A percentile compares a stretch with the other conserved stretches of the same genome.
phyloP scores from a whole-genome alignment of 441 rosid genomes.

The Euphorbia neoarborescens region DNA sequence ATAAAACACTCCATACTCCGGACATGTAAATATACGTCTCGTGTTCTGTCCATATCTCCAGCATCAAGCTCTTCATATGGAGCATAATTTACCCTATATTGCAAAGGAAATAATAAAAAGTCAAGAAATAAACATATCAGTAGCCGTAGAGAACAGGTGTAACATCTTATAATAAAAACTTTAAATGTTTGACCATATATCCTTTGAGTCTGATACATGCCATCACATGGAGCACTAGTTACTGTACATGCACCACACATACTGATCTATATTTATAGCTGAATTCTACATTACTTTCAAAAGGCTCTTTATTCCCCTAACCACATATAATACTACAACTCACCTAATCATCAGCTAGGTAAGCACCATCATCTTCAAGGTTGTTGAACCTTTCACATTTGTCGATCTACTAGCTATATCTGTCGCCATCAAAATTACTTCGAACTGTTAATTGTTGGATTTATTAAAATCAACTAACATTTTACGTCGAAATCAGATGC shows the following conservation, averaged over 20 bases:
- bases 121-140: constrained; percentile 5
- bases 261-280: background rate
- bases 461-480: background rate
- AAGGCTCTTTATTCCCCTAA: background rate
- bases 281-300: background rate
- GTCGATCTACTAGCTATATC: constrained; percentile 73
- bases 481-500: background rate
- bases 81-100: constrained; percentile 69
- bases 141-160: background rate
- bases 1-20: no score
- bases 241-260: constrained; percentile 7
- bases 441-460: background rate
- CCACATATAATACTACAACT: background rate
- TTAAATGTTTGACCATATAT: no score
- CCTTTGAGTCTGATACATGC: constrained; percentile 5
- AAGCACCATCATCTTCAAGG: constrained; percentile 56
- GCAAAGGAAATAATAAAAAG: background rate
- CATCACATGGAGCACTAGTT: constrained; percentile 4
- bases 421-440: constrained; percentile 14
- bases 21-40: constrained; percentile 67
- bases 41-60: constrained; percentile 56
- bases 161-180: background rate
- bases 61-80: constrained; percentile 74
- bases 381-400: constrained; percentile 79
- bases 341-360: constrained; percentile 15